Evolutionary conservation across 2,329 filamentous ascomycete genomes (phyloP), one percentile per base, ranked within the genome.

Genomic region (Pochonia chlamydosporia): DNA sequence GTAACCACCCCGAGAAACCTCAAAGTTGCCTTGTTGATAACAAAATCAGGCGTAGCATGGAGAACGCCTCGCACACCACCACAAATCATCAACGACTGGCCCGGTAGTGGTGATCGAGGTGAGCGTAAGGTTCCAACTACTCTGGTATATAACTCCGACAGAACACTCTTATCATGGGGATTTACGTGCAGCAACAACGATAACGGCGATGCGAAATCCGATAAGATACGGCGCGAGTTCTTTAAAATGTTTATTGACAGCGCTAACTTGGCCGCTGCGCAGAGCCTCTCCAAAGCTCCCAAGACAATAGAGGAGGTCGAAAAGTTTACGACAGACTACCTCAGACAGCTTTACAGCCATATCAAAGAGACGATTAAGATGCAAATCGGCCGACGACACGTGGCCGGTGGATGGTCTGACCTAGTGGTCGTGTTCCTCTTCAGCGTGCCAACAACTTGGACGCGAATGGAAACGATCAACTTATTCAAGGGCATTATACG

Each of bases 401-500:
- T 64, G 3, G 43, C 56, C 45, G 59, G 61, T 2, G 68, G 69
- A 10, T 78, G 74, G 74, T 56, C 54, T n/a, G 59, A 57, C 33
- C 66, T 75, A 46, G 62, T 61, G 0, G 70, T 81, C 2, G 69
- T 74, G 33, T 81, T 79, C 53, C 60, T 79, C 8, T 81, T 81
- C 59, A 76, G 73, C 40, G 75, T 79, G 1, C 78, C 78, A 0
- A 81, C 77, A 1, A 80, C 77, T 0, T 81, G 77, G 77, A 67
- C 65, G 9, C 72, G 63, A 2, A 63, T 74, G 48, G 66, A 67
- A 7, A 71, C 73, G 2, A 71, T 79, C 43, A 76, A 79, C 57
- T 61, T 59, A 5, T 80, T 78, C 60, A 73, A 73, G 48, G 55
- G 56, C 1, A 69, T 76, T 25, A 71, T 79, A 3, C 54, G 58